A percentile compares a stretch with the other conserved stretches of the same genome.
phyloP scores from a whole-genome alignment of 306 rosid species.

The Albizia julibrissin region DNA sequence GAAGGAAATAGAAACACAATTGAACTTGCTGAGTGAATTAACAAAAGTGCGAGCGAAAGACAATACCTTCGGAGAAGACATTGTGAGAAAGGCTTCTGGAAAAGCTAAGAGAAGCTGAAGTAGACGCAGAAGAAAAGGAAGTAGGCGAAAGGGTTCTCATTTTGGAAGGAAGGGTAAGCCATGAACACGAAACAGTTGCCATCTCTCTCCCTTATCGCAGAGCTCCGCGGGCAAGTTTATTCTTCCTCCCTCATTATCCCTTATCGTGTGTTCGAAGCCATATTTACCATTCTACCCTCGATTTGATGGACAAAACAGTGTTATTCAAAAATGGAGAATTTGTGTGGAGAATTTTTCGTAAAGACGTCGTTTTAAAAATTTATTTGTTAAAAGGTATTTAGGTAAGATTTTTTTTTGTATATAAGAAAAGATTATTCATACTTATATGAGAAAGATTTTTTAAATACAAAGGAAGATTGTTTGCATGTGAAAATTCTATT shows the following conservation, averaged over 20 bases:
- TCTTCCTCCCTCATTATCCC: neutral
- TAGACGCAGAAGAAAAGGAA: slow-evolving; percentile 28
- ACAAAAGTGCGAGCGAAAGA: neutral
- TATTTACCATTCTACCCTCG: neutral
- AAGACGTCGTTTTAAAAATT: too few species aligned
- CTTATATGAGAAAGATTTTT: too few species aligned
- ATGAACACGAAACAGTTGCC: slow-evolving; percentile 69
- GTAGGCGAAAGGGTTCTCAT: slow-evolving; percentile 54
- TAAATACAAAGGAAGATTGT: too few species aligned
- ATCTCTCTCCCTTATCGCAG: slow-evolving; percentile 27
- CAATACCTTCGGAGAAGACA: slow-evolving; percentile 56
- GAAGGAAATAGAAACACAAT: neutral
- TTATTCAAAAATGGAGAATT: neutral
- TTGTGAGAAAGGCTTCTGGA: slow-evolving; percentile 53
- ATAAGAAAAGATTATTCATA: too few species aligned
- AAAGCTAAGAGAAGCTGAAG: slow-evolving; percentile 58
- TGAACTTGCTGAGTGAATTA: neutral
- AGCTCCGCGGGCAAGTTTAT: neutral
- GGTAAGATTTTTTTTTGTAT: too few species aligned
- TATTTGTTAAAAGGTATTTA: too few species aligned
- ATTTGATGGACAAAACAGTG: neutral
- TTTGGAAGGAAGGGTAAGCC: slow-evolving; percentile 71
- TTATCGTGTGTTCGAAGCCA: neutral
- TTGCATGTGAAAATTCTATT: too few species aligned
- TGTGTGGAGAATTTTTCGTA: too few species aligned